Percentiles rank a stretch among this genome's conserved stretches.
phyloP scores from a whole-genome alignment of 2,329 filamentous ascomycete species.

The Colletotrichum orbiculare region DNA sequence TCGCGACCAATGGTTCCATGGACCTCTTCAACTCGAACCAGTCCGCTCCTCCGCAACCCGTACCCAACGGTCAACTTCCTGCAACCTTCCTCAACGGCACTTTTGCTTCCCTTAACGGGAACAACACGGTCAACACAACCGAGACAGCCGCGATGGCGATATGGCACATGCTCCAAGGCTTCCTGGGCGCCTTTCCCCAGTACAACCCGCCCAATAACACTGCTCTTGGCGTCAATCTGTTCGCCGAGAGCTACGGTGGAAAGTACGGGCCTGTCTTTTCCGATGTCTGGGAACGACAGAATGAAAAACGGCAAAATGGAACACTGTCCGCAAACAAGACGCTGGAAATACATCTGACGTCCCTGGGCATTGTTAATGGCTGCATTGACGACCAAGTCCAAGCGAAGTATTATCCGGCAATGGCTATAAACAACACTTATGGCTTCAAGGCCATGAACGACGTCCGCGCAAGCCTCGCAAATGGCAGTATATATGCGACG shows the following conservation, averaged over 20 bases:
- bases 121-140: constrained; percentile 65
- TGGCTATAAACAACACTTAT: constrained; percentile 72
- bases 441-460: constrained; percentile 63
- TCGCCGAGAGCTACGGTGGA: constrained; percentile 77
- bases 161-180: constrained; percentile 75
- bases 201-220: constrained; percentile 63
- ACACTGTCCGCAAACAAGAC: constrained; percentile 60
- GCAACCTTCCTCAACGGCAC: constrained; percentile 69
- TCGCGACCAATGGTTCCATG: constrained; percentile 69
- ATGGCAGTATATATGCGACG: constrained; percentile 30
- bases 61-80: constrained; percentile 37
- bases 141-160: constrained; percentile 66
- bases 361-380: constrained; percentile 78
- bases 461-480: constrained; percentile 34
- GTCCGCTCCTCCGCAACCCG: constrained; percentile 46
- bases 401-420: constrained; percentile 64
- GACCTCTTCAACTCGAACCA: constrained; percentile 56
- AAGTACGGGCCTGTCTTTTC: constrained; percentile 76
- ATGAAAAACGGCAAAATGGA: constrained; percentile 63
- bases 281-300: constrained; percentile 69
- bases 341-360: constrained; percentile 68
- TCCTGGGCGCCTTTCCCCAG: constrained; percentile 67
- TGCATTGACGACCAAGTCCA: constrained; percentile 75
- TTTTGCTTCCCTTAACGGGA: constrained; percentile 65
- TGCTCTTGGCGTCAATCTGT: constrained; percentile 70